Evolutionary conservation across 768 basidiomycete genomes (phyloP).

Genomic region (Glaciozyma martinii): DNA sequence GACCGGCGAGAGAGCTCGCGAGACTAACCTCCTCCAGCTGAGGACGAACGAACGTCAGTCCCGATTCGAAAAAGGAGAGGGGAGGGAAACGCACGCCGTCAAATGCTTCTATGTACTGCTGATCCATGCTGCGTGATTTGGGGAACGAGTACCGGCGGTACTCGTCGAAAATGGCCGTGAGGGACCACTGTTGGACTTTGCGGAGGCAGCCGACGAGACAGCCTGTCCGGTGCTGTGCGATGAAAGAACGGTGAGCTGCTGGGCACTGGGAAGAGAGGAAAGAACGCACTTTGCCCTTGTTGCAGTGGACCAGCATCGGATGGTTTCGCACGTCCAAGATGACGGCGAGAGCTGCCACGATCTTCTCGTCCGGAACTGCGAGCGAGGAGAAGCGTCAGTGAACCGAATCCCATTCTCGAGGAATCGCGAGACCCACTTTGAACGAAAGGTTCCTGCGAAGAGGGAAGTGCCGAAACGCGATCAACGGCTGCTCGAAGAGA

Average conservation of each 20-base stretch:
- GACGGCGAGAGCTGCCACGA: slow-evolving; percentile 39
- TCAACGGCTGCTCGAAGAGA: not conserved
- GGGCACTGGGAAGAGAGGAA: not conserved
- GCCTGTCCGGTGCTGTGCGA: slow-evolving; percentile 41
- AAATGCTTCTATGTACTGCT: slow-evolving; percentile 43
- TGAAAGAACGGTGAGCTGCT: not conserved
- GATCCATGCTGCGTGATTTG: slow-evolving; percentile 41
- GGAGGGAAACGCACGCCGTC: slow-evolving; percentile 8
- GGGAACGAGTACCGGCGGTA: slow-evolving; percentile 40
- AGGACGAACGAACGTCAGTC: not conserved
- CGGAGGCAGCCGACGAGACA: slow-evolving; percentile 43
- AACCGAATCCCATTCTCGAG: too few relatives aligned
- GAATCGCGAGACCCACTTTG: slow-evolving; percentile 9
- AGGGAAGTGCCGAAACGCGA: not conserved
- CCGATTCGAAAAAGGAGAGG: not conserved
- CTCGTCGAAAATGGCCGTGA: slow-evolving; percentile 34
- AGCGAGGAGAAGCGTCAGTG: too few relatives aligned
- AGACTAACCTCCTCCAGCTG: slow-evolving; percentile 8
- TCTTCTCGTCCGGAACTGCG: slow-evolving; percentile 41
- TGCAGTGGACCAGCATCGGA: slow-evolving; percentile 43
- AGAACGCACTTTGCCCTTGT: slow-evolving; percentile 43
- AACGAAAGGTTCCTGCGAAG: slow-evolving; percentile 25
- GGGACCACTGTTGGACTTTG: slow-evolving; percentile 40
- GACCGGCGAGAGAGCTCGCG: too few relatives aligned
- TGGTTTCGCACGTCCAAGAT: slow-evolving; percentile 42